Base-by-base conservation (phyloP, 306 rosid species). In the Ceratonia siliqua region DNA sequence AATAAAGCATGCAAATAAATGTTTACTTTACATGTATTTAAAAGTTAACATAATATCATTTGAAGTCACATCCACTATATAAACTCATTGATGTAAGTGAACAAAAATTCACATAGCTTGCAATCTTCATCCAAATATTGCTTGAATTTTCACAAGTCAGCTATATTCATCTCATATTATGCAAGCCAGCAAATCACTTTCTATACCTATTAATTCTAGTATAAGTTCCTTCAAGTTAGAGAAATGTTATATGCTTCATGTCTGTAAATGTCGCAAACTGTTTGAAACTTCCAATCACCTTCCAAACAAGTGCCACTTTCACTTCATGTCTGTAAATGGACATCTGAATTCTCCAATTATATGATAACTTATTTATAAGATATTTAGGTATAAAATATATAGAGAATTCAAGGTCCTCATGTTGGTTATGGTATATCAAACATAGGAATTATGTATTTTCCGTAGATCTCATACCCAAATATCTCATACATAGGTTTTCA, bases 31-130 rank as follows among this genome's bases (percentile, higher is more conserved):
- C 25, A 59, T n/a, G n/a, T n/a, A n/a, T n/a, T 68, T 22, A 62
- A 63, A 13, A 36, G 63, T 48, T 64, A 45, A 17, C 15, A 70
- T 2, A 64, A 54, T 62, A n/a, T n/a, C 35, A 74, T n/a, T 3
- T 49, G 22, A 57, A 66, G 39, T 68, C 62, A 65, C 3, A 54
- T 46, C 6, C 30, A 55, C 36, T 27, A 1, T 18, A 41, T 32
- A 42, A 63, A 62, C 21, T 28, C 57, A 11, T 10, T 38, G 36
- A 38, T 35, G 13, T 5, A 35, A 70, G 1, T 14, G 20, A 68
- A 49, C 22, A 21, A 28, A 50, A 36, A 32, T 3, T 33, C 62
- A 1, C 13, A 68, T 20, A 30, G 24, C 61, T 48, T 18, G 28
- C 5, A 21, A 28, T 11, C 59, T 32, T 10, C 9, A n/a, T 49